Base-by-base conservation (phyloP, 2,329 filamentous ascomycete species). In the Penicillium sp. region DNA sequence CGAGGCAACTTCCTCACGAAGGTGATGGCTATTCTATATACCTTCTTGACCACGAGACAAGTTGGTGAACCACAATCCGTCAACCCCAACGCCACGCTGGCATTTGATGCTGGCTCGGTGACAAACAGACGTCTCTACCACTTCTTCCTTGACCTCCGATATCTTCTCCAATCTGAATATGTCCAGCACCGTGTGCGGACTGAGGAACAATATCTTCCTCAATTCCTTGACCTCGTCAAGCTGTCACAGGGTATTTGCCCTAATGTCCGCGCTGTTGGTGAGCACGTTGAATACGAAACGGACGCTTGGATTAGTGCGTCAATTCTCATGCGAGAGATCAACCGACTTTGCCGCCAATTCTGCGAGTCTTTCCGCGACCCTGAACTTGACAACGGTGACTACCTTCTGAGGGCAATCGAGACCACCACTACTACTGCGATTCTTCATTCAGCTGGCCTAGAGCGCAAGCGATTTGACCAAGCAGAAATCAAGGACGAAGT, bases 231-330 rank as follows among this genome's bases (percentile, higher is more conserved):
- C 69, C 80, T 99, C 16, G 91, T 96, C 61, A 97, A 97, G 73
- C 82, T 99, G 43, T 92, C 97, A 62, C 95, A 99, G 76, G 93
- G 94, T 28, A 97, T 99, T 53, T 97, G 93, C 65, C 94, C 94
- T 1, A 99, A 97, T 67, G 82, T 92, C 43, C 84, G 95, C 59
- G 94, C 93, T 2, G 85, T 97, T 22, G 91, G 92, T 16, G 94
- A 97, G 69, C 94, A 99, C 71, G 90, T 99, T 31, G 95, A 99
- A 73, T 99, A 97, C 69, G 94, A 99, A 74, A 95, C 92, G 2
- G 95, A 99, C 75, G 89, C 91, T 19, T 99, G 94, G 94, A 97
- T 99, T 50, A 95, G 90, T 55, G 93, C 94, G 4, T 96, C 92
- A 7, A 82, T 97, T 48, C 89, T 99, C 55, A 97, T 94, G 47